Percentiles rank a stretch among this genome's conserved stretches.
Evolutionary conservation across 2,329 filamentous ascomycete genomes (phyloP).

Genomic region (Sporothrix inflata): DNA sequence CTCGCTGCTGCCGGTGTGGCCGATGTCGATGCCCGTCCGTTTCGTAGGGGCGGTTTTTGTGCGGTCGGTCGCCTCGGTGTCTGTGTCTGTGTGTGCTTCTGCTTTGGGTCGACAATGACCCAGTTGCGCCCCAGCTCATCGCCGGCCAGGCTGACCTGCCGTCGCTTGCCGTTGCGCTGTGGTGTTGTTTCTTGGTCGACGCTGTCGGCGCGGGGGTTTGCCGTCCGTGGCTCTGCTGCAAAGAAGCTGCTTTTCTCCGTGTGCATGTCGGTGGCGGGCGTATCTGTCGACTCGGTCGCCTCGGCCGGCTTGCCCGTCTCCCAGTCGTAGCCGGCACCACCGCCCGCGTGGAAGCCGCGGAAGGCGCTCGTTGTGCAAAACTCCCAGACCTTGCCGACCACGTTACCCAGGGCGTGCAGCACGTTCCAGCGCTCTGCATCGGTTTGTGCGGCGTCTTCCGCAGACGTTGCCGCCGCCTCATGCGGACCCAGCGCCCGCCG

Average conservation of each 20-base stretch:
- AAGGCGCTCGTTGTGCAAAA: constrained; percentile 79
- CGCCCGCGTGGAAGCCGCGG: constrained; percentile 83
- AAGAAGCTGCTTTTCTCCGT: not conserved
- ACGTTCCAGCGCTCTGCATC: constrained; percentile 47
- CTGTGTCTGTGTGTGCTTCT: not conserved
- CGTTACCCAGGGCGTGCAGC: constrained; percentile 64
- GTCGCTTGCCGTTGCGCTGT: constrained; percentile 55
- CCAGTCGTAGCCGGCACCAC: constrained; percentile 68
- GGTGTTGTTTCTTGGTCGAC: constrained; percentile 34
- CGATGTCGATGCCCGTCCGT: not conserved
- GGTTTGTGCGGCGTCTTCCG: constrained; percentile 46
- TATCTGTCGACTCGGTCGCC: not conserved
- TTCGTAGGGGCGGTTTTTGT: not conserved
- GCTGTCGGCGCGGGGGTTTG: not conserved
- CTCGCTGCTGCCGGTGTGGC: not conserved
- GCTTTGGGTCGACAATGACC: constrained; percentile 64
- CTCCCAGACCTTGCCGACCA: constrained; percentile 79
- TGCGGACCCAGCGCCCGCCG: constrained; percentile 54
- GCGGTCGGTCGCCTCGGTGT: not conserved
- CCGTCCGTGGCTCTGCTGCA: not conserved
- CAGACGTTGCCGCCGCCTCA: not conserved
- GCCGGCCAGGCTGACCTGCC: constrained; percentile 55
- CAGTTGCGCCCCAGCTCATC: constrained; percentile 68
- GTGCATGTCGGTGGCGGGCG: not conserved
- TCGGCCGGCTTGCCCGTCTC: constrained; percentile 39